phyloP scores from a whole-genome alignment of 495 filamentous ascomycete genomes.

The Sporormia fimetaria region DNA sequence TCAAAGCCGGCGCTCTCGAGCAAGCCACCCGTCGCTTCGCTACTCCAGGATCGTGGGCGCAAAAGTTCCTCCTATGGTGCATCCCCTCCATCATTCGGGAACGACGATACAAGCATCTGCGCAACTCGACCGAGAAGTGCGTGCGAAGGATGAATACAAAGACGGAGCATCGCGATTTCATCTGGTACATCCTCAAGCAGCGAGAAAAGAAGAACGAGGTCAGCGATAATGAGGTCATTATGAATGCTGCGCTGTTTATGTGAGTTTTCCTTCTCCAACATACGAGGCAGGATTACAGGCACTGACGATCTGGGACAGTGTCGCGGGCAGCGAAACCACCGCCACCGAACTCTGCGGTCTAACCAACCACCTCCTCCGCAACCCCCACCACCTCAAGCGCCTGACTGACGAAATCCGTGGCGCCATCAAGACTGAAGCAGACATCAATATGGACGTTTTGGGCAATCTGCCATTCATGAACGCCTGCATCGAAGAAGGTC shows the following conservation, averaged over 20 bases:
- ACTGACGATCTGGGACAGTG: slow-evolving; percentile 10
- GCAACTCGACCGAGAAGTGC: slow-evolving; percentile 26
- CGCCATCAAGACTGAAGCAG: slow-evolving; percentile 17
- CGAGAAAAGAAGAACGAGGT: slow-evolving; percentile 28
- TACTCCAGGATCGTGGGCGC: slow-evolving; percentile 20
- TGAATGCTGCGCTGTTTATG: slow-evolving; percentile 29
- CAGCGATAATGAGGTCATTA: slow-evolving; percentile 26
- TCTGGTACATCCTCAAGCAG: slow-evolving; percentile 30
- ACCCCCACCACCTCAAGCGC: slow-evolving; percentile 12
- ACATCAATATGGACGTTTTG: slow-evolving; percentile 29
- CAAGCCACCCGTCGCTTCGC: slow-evolving; percentile 27
- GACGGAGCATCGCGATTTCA: slow-evolving; percentile 27
- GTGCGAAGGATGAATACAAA: slow-evolving; percentile 24
- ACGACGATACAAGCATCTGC: slow-evolving; percentile 21
- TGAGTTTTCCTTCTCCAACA: slow-evolving; percentile 1
- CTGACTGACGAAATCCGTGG: slow-evolving; percentile 23
- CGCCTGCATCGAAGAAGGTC: slow-evolving; percentile 41
- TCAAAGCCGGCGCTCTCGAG: slow-evolving; percentile 26
- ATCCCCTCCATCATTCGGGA: slow-evolving; percentile 22
- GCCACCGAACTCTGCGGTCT: slow-evolving; percentile 27
- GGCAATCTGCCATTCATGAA: slow-evolving; percentile 34
- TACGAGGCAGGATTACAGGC: background rate
- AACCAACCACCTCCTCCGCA: slow-evolving; percentile 21
- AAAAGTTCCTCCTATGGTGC: slow-evolving; percentile 21
- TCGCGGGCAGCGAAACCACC: slow-evolving; percentile 32